Conservation (phyloP, 2,329 filamentous ascomycete species). For the Cladophialophora bantiana region DNA sequence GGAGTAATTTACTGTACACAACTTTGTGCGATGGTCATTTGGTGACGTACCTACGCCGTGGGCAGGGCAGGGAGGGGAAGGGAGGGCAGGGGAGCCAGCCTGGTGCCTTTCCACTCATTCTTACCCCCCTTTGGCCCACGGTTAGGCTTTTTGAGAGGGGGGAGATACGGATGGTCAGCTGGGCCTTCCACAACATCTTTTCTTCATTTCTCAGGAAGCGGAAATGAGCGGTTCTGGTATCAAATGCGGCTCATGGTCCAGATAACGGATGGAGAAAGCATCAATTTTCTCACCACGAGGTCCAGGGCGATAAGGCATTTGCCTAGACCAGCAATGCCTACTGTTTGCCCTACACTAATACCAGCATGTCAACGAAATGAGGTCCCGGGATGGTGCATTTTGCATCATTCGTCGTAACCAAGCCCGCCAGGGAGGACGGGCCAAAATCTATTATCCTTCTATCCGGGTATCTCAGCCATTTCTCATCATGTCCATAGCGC, state of each 20-base stretch:
- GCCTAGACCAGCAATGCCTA: not conserved
- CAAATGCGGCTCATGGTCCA: not conserved
- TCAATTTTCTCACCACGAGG: not conserved
- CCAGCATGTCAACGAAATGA: not conserved
- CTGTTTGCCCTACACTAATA: not conserved
- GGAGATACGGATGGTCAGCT: slow-evolving; percentile 2
- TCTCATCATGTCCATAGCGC: not conserved
- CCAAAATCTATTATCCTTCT: slow-evolving; percentile 20
- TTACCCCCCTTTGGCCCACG: not conserved
- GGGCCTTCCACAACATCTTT: not conserved
- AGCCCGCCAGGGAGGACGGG: not conserved
- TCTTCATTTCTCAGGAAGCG: not conserved
- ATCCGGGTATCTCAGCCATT: slow-evolving; percentile 15
- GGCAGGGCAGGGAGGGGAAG: not conserved
- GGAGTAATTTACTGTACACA: slow-evolving; percentile 4
- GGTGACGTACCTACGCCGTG: not conserved
- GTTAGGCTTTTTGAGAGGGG: slow-evolving; percentile 1
- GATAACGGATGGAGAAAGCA: not conserved
- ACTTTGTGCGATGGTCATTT: slow-evolving; percentile 4
- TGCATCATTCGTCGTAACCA: not conserved
- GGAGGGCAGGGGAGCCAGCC: slow-evolving; percentile 5
- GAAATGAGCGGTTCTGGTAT: slow-evolving; percentile 3
- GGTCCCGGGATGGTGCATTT: not conserved
- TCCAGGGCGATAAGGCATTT: not conserved
- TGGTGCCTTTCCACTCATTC: not conserved